Percentiles rank a stretch among this genome's conserved stretches.
Conservation (phyloP, 345 rosid species). For the Cardiospermum halicacabum region DNA sequence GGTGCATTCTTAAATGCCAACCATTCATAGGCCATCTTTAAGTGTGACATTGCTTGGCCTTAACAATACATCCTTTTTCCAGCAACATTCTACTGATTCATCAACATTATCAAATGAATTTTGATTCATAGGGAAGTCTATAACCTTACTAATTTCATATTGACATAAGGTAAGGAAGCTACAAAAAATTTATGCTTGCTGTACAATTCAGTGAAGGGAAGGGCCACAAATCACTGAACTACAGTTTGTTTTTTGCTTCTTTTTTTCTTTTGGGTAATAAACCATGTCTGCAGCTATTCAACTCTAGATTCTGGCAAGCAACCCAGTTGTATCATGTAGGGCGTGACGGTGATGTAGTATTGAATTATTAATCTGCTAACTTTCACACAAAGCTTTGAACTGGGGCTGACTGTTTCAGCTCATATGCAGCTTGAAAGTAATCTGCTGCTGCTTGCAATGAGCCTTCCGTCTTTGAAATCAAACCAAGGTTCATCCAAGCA, state of each 20-base stretch:
- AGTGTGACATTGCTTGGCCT: neutral
- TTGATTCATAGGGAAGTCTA: neutral
- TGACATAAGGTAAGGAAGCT: neutral
- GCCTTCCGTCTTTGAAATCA: slow-evolving; percentile 78
- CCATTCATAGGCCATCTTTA: neutral
- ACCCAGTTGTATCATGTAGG: neutral
- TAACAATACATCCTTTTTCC: neutral
- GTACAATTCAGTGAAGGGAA: neutral
- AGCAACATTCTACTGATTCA: neutral
- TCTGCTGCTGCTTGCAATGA: slow-evolving; percentile 75
- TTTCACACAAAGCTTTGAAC: slow-evolving; percentile 45
- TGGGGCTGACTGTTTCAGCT: slow-evolving; percentile 72
- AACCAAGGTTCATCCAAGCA: slow-evolving; percentile 83
- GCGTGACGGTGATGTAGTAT: neutral
- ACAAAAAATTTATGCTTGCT: neutral
- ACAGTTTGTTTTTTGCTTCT: too few species aligned
- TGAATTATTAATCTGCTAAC: slow-evolving; percentile 10
- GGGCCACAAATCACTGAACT: neutral
- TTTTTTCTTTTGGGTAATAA: neutral
- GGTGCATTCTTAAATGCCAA: neutral
- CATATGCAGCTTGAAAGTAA: slow-evolving; percentile 87
- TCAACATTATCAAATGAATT: neutral
- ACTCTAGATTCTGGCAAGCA: neutral
- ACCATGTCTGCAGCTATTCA: neutral
- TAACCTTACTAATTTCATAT: neutral